These are phyloP conservation scores for Zygotorulaspora sp. DNA, from an alignment of 805 yeast genomes.

Conservation along the genomic window DNA sequence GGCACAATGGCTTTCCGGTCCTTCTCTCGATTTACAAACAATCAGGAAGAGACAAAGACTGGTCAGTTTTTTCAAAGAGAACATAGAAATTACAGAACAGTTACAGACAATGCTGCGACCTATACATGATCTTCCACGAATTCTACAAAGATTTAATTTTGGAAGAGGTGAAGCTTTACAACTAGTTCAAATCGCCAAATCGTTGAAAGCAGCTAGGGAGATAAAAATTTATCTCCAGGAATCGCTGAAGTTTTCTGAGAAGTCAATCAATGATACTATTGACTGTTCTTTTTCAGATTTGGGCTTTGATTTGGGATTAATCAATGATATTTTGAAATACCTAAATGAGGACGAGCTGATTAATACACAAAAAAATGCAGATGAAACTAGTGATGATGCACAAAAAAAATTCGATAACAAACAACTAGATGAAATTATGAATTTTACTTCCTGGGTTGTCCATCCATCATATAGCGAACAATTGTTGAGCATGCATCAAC, in stretches of 20 bases:
- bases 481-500: conserved; percentile 36
- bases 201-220: conserved; percentile 37
- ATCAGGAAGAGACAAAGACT: conserved; percentile 52
- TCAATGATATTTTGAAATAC: conserved; percentile 40
- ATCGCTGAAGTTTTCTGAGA: conserved; percentile 22
- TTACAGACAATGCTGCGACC: conserved; percentile 39
- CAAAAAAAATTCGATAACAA: conserved; percentile 4
- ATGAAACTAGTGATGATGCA: conserved; percentile 14
- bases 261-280: conserved; percentile 28
- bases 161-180: conserved; percentile 44
- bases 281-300: conserved; percentile 29
- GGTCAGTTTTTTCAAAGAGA: conserved; percentile 42
- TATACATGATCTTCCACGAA: conserved; percentile 54
- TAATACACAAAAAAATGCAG: conserved; percentile 23
- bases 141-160: conserved; percentile 54
- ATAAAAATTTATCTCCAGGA: conserved; percentile 9
- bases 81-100: conserved; percentile 29
- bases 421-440: conserved; percentile 9
- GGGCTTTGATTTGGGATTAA: conserved; percentile 39
- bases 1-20: conserved; percentile 77
- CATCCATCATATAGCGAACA: conserved; percentile 33
- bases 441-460: conserved; percentile 32
- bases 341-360: conserved; percentile 39
- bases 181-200: conserved; percentile 41
- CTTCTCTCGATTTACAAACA: conserved; percentile 56